phyloP scores from a whole-genome alignment of 768 basidiomycete species.

The Termitomyces sp. region DNA sequence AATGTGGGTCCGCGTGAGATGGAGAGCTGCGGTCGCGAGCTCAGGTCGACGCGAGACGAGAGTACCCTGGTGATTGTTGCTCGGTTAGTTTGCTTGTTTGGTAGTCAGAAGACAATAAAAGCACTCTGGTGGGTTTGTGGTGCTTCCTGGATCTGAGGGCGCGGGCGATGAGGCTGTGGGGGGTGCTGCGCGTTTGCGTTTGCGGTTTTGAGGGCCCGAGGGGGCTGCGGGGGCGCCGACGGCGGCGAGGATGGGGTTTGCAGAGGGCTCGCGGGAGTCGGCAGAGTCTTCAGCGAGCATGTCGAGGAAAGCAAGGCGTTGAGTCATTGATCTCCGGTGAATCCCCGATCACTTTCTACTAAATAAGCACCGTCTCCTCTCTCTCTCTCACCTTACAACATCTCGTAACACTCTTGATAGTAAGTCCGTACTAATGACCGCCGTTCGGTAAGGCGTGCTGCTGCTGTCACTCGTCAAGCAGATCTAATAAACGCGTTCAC shows the following conservation, averaged over 20 bases:
- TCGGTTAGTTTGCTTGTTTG: conserved; percentile 5
- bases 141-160: conserved; percentile 48
- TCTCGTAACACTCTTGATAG: neutral
- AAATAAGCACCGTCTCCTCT: neutral
- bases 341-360: neutral
- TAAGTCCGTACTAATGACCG: conserved; percentile 23
- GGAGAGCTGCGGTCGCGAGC: conserved; percentile 64
- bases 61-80: conserved; percentile 40
- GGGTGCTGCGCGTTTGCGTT: conserved; percentile 57
- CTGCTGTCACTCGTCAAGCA: conserved; percentile 24
- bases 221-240: conserved; percentile 6
- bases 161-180: conserved; percentile 53
- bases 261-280: conserved; percentile 18
- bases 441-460: conserved; percentile 20
- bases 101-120: neutral
- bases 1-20: conserved; percentile 76
- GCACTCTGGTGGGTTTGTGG: conserved; percentile 35
- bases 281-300: conserved; percentile 33
- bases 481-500: conserved; percentile 7
- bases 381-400: neutral
- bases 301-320: neutral
- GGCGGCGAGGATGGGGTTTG: conserved; percentile 6
- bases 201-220: conserved; percentile 34
- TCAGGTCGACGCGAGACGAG: conserved; percentile 65
- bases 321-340: conserved; percentile 6